These are phyloP conservation scores for Hemileccinum impolitum DNA, from an alignment of 768 basidiomycete species.

Conservation along the genomic window DNA sequence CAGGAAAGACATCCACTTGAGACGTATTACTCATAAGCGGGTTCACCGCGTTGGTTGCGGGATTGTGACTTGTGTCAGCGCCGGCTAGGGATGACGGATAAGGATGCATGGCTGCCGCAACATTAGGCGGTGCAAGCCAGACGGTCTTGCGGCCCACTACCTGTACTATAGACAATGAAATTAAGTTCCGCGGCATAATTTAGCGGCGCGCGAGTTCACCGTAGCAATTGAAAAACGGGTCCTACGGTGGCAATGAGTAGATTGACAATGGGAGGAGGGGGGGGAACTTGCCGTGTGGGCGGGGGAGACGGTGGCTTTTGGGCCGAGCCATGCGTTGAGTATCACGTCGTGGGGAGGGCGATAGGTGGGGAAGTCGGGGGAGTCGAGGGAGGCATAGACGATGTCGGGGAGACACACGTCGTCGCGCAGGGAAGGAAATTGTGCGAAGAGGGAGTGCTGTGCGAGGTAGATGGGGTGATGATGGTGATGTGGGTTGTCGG, in stretches of 20 bases:
- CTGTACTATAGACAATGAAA: slow-evolving; percentile 55
- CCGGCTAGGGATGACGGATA: slow-evolving; percentile 28
- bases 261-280: slow-evolving; percentile 22
- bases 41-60: slow-evolving; percentile 37
- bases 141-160: slow-evolving; percentile 86
- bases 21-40: slow-evolving; percentile 80
- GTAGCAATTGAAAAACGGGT: slow-evolving; percentile 92
- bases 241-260: slow-evolving; percentile 43
- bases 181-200: slow-evolving; percentile 3
- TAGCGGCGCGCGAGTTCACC: slow-evolving; percentile 41
- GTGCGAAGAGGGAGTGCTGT: slow-evolving; percentile 80
- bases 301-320: slow-evolving; percentile 74
- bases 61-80: slow-evolving; percentile 29
- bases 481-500: slow-evolving; percentile 10
- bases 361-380: slow-evolving; percentile 50
- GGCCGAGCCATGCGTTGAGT: slow-evolving; percentile 82
- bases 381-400: slow-evolving; percentile 60
- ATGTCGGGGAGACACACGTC: slow-evolving; percentile 90
- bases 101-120: slow-evolving; percentile 58
- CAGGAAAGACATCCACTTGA: slow-evolving; percentile 71
- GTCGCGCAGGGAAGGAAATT: slow-evolving; percentile 72
- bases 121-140: slow-evolving; percentile 81
- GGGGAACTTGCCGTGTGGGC: slow-evolving; percentile 70
- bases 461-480: slow-evolving; percentile 71
- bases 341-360: slow-evolving; percentile 61